phyloP scores from a whole-genome alignment of 352 stramenopile genomes.

The Pythium brachiatum region DNA sequence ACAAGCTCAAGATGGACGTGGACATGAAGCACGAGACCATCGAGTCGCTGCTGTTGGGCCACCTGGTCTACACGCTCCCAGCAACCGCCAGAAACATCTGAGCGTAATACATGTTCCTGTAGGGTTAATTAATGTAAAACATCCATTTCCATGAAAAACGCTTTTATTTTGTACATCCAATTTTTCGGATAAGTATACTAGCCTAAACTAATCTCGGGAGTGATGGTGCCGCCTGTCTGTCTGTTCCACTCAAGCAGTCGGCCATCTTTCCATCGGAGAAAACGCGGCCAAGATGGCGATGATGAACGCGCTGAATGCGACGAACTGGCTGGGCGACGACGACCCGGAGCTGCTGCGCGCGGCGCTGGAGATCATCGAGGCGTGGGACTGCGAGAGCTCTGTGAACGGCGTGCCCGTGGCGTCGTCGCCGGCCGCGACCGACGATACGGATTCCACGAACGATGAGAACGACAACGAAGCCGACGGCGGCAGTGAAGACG shows the following conservation, averaged over 20 bases:
- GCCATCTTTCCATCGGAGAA: not conserved
- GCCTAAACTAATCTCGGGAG: not conserved
- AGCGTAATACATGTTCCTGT: too few species aligned
- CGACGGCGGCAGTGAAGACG: slow-evolving; percentile 12
- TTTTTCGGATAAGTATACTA: not conserved
- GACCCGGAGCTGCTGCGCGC: slow-evolving; percentile 21
- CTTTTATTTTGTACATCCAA: too few species aligned
- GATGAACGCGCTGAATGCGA: not conserved
- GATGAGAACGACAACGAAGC: slow-evolving; percentile 14
- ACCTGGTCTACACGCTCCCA: not conserved
- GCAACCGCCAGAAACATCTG: not conserved
- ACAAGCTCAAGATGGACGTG: slow-evolving; percentile 16
- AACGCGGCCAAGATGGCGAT: not conserved
- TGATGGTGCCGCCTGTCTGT: not conserved
- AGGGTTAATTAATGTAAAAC: too few species aligned
- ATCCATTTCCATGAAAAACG: too few species aligned
- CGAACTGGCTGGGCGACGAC: slow-evolving; percentile 17
- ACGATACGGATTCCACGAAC: slow-evolving; percentile 8
- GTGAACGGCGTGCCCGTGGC: slow-evolving; percentile 9
- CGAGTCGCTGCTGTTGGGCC: slow-evolving; percentile 5
- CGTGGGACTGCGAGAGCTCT: slow-evolving; percentile 16
- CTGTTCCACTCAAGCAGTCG: not conserved
- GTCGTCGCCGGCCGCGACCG: not conserved
- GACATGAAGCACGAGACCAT: slow-evolving; percentile 20
- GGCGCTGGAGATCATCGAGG: slow-evolving; percentile 23